Evolutionary conservation across 1,139 yeast genomes (phyloP), one percentile per base, ranked within the genome.

Genomic region (Ogataea hybrid): DNA sequence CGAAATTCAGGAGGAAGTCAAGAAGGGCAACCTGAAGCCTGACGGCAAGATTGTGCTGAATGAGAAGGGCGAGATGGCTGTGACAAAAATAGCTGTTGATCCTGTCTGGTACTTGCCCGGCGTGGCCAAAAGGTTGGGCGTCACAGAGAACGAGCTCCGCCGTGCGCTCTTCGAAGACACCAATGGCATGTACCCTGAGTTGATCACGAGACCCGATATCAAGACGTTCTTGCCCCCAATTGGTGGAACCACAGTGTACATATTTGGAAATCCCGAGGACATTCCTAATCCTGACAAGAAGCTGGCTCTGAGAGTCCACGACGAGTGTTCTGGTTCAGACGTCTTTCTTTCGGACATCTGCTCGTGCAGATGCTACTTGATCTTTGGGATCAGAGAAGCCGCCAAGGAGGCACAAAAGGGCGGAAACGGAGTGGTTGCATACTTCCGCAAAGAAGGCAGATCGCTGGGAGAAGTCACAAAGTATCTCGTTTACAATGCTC

Each of bases 21-120:
- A 62, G 27, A 59, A 56, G 14, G 83, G 83, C 12, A 68, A 72
- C 41, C 58, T 79, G 40, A 51, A 60, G 44, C 79, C 79, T 17
- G 84, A 79, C 56, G 83, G 83, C 39, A 63, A 73, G 28, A 60
- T 79, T 50, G 83, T 78, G 20, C 61, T 77, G 47, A 78, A 79
- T 57, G 64, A 67, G 22, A 61, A 70, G 42, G 84, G 84, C 51
- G 84, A 78, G 51, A 62, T 79, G 55, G 74, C 73, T 21, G 80
- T 77, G 28, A 73, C 81, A 30, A 79, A 79, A 56, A 68, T 79
- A 44, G 84, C 84, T 1, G 78, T 76, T 28, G 84, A 79, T 52
- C 84, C 84, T 10, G 84, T 79, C 28, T 79, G 84, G 84, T 72
- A 75, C 52, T 63, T 79, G 44, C 84, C 84, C 3, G 82, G 81